Conservation (phyloP, 345 rosid genomes). For the Citrus inodora region DNA sequence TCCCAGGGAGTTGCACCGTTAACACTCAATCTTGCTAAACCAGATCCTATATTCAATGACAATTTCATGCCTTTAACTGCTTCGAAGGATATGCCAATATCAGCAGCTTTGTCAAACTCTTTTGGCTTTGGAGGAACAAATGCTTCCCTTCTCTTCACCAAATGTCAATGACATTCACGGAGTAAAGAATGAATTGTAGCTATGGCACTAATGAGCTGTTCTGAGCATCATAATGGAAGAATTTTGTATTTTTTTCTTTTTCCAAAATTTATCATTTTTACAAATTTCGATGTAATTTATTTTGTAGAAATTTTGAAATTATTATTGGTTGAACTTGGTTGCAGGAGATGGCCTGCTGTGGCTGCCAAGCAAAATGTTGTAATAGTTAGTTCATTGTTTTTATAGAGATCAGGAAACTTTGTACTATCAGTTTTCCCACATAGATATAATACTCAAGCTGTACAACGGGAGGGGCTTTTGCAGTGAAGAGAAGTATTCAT, state of each 20-base stretch:
- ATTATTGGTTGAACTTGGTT: not conserved
- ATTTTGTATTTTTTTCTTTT: not conserved
- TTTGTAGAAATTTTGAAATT: not conserved
- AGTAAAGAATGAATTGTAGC: not conserved
- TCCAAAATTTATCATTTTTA: not conserved
- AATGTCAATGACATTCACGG: not conserved
- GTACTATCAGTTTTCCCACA: not conserved
- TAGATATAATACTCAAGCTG: not conserved
- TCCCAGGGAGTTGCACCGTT: constrained; percentile 85
- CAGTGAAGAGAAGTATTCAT: not conserved
- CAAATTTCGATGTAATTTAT: not conserved
- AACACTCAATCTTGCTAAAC: constrained; percentile 70
- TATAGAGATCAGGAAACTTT: not conserved
- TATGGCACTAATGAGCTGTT: not conserved
- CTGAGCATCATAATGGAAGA: not conserved
- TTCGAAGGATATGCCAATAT: constrained; percentile 63
- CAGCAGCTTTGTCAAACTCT: constrained; percentile 80
- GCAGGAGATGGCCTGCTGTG: not conserved
- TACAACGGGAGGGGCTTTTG: not conserved
- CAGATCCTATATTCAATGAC: constrained; percentile 69
- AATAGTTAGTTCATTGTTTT: not conserved
- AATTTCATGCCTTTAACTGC: constrained; percentile 61
- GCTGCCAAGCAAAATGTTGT: not conserved
- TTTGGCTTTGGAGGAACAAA: constrained; percentile 97
- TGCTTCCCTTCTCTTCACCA: constrained; percentile 62